phyloP scores from a whole-genome alignment of 2,329 filamentous ascomycete genomes.

The Calonectria pteridis region DNA sequence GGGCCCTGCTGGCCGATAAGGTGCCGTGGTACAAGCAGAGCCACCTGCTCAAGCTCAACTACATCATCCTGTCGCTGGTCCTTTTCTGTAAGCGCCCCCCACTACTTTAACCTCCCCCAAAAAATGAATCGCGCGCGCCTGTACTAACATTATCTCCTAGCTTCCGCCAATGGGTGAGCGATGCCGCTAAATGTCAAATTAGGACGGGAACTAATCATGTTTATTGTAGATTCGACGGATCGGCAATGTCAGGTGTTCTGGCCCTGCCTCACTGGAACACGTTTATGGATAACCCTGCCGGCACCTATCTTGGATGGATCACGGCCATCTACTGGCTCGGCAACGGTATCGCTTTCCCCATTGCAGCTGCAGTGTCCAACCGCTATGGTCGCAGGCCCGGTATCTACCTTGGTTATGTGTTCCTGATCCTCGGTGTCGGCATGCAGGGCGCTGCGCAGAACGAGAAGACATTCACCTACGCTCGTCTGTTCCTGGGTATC shows the following conservation, averaged over 20 bases:
- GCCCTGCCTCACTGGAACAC: slow-evolving; percentile 37
- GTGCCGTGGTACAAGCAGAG: slow-evolving; percentile 31
- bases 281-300: slow-evolving; percentile 36
- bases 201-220: not conserved
- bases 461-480: slow-evolving; percentile 31
- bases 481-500: slow-evolving; percentile 32
- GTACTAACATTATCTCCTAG: not conserved
- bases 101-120: not conserved
- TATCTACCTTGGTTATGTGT: slow-evolving; percentile 31
- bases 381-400: slow-evolving; percentile 28
- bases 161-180: slow-evolving; percentile 33
- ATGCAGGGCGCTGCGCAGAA: slow-evolving; percentile 31
- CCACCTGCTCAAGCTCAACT: slow-evolving; percentile 34
- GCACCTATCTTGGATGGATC: slow-evolving; percentile 40
- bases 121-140: not conserved
- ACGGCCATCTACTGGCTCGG: slow-evolving; percentile 42
- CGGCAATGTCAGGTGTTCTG: slow-evolving; percentile 23
- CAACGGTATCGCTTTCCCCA: slow-evolving; percentile 34
- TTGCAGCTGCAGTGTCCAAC: slow-evolving; percentile 31
- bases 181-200: not conserved
- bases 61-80: slow-evolving; percentile 29
- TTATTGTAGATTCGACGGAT: not conserved
- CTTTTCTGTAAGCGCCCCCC: slow-evolving; percentile 28
- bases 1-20: slow-evolving; percentile 7
- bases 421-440: slow-evolving; percentile 30